These are phyloP conservation scores for Golubevia sp. DNA, from an alignment of 1,284 basidiomycete species.

Conservation along the genomic window DNA sequence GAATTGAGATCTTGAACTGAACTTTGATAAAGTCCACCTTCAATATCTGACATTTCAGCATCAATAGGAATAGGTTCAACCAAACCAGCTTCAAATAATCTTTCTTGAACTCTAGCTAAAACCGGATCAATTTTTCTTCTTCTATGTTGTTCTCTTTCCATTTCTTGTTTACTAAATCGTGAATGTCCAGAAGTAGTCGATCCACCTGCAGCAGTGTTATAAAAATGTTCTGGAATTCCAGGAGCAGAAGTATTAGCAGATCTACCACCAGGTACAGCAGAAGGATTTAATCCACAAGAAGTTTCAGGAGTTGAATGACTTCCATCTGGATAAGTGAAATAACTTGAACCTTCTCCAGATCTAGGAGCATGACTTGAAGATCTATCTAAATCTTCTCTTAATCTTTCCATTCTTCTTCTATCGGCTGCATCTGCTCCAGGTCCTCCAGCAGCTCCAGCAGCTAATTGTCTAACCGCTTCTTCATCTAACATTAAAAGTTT, in stretches of 20 bases:
- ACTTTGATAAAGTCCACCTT: slow-evolving; percentile 16
- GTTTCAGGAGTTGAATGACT: neutral
- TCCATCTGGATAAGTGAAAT: neutral
- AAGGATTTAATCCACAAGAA: neutral
- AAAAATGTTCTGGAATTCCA: neutral
- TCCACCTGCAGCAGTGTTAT: neutral
- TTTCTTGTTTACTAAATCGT: neutral
- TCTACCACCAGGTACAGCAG: neutral
- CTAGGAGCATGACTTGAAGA: neutral
- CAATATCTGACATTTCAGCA: slow-evolving; percentile 52
- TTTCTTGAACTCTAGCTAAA: slow-evolving; percentile 39
- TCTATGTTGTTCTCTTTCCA: slow-evolving; percentile 7
- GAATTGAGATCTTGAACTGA: no score
- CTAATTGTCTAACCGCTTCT: slow-evolving; percentile 45
- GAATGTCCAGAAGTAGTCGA: neutral
- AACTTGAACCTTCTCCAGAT: neutral
- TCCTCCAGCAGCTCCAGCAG: slow-evolving; percentile 52
- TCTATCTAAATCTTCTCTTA: no score
- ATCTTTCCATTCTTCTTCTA: neutral
- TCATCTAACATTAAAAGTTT: slow-evolving; percentile 70
- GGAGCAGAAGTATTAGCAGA: neutral
- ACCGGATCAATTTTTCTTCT: slow-evolving; percentile 34
- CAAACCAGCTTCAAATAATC: slow-evolving; percentile 41
- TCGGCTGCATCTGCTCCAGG: slow-evolving; percentile 29
- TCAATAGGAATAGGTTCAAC: slow-evolving; percentile 43